Evolutionary conservation across 2,329 filamentous ascomycete species (phyloP), one percentile per base, ranked within the genome.

Genomic region (Coniella vitis): DNA sequence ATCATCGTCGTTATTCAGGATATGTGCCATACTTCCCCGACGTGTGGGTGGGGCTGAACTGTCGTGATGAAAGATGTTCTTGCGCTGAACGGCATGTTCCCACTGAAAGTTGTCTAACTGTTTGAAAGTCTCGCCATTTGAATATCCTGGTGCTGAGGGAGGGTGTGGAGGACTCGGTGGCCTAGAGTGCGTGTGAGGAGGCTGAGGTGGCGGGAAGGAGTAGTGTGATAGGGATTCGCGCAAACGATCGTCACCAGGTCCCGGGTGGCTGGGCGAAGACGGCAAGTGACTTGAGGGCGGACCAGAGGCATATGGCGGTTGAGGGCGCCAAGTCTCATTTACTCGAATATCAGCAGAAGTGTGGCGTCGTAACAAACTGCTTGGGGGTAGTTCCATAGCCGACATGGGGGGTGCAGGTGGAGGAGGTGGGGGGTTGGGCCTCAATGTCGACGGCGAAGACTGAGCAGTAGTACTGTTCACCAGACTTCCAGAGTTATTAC

Each of bases 301-400:
- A 10, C 81, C 81, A 3, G 84, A 83, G 7, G 78, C 74, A 61
- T 82, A 86, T 10, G 84, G 86, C 37, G 72, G 69, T 42, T 68
- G 73, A 7, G 74, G 74, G 54, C 83, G 84, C 82, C 87, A 91
- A 34, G 86, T 40, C 5, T 47, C 88, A 62, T 90, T 86, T 58
- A 90, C 85, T 46, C 93, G 84, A 58, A 98, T 97, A 63, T 98
- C 93, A 51, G 93, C 93, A 35, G 90, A 91, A 2, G 93, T 98
- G 67, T 98, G 93, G 53, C 91, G 81, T 55, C 91, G 83, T 38
- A 83, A 79, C 40, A 95, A 74, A 59, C 82, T 90, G 49, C 81
- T 78, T 32, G 83, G 81, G 31, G 81, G 78, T 21, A 78, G 74
- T 57, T 83, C 75, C 29, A 80, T 74, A 49, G 79, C 72, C 16